Evolutionary conservation across 1,284 basidiomycete genomes (phyloP), one percentile per base, ranked within the genome.

Genomic region (Irpex sp.): DNA sequence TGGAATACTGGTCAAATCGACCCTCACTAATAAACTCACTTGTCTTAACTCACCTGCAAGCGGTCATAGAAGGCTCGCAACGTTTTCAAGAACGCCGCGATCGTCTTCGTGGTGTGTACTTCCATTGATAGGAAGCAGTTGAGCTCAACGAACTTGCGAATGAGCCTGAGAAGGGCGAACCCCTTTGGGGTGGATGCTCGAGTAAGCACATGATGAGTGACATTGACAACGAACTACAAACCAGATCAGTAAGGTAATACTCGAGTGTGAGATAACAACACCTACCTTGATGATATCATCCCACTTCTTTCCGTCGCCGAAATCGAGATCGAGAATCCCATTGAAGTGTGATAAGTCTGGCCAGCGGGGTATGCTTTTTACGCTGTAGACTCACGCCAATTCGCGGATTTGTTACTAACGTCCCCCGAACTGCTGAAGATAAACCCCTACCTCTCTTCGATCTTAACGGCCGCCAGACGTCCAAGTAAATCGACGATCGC

Each of bases 241-340:
- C 28, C 2, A 14, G 23, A 16, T 55, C 8, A 35, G 23, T n/a
- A 47, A 37, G 21, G 19, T 7, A 35, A 9, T 9, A 35, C 9
- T 9, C 33, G 33, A 35, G 33, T 35, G 33, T 19, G 18, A 23
- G 49, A 35, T 35, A 35, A 12, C 19, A n/a, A 18, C 21, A 18
- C 51, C 2, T 61, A 77, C 76, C 70, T 77, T 79, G 0, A 72
- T 69, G 3, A 79, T 71, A 63, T 78, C 76, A 57, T 73, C 69
- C 60, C 69, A 67, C 58, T 80, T 79, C 1, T 62, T 61, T 3
- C 72, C 75, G 68, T 79, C 77, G 39, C 70, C 68, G 57, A 76
- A 79, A 1, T 65, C 57, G 6, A 75, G 65, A 28, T 69, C 68
- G 6, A 77, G 64, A 12, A 66, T 58, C 1, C 35, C 28, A n/a